A percentile compares a stretch with the other conserved stretches of the same genome.
Evolutionary conservation across 225 moss, liverwort and hornwort species (phyloP).

Genomic region (Rhytidiadelphus loreus): DNA sequence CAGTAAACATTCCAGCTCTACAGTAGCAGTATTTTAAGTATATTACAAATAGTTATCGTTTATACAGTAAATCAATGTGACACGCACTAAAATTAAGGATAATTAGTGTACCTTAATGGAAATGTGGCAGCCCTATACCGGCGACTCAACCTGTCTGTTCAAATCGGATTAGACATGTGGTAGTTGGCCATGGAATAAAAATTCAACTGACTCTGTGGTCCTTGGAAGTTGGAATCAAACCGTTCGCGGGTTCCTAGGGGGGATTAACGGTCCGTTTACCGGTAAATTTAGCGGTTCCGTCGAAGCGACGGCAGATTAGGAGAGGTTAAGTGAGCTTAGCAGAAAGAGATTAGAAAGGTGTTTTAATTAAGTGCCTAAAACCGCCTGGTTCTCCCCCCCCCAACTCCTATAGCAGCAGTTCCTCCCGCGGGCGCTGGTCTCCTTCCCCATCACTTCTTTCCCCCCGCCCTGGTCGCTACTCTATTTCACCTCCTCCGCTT

Average conservation of each 20-base stretch:
- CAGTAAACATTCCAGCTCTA: background rate
- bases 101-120: background rate
- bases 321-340: background rate
- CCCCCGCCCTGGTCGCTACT: background rate
- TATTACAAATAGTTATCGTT: background rate
- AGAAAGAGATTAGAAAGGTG: conserved; percentile 5
- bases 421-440: background rate
- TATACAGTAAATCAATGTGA: background rate
- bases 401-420: background rate
- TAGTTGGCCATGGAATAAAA: background rate
- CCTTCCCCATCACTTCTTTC: background rate
- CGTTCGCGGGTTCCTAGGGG: background rate
- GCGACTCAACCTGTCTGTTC: background rate
- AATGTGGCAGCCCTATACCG: background rate
- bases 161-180: background rate
- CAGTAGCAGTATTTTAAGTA: background rate
- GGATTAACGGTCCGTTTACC: background rate
- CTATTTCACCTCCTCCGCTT: background rate
- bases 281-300: background rate
- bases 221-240: background rate
- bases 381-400: background rate
- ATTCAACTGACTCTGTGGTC: background rate
- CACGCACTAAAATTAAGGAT: background rate
- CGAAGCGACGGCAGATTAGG: background rate
- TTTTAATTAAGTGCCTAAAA: background rate